Percentiles rank a stretch among this genome's conserved stretches.
Conservation (phyloP, 192 early-diverging fungal genomes). For the Entophlyctis luteolus region DNA sequence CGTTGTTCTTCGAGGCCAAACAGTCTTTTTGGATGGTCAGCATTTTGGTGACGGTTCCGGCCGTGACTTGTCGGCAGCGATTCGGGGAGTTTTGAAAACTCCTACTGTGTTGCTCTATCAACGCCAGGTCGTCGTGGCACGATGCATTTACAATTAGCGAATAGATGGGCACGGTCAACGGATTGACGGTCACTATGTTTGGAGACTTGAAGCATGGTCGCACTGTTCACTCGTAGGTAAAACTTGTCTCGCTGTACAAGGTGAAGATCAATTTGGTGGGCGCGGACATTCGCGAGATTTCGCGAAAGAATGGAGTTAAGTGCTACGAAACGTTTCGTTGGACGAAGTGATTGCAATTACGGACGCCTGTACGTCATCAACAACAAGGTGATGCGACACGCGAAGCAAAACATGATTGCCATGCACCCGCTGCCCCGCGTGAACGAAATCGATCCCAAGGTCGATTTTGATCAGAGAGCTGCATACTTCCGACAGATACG, state of each 20-base stretch:
- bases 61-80: conserved; percentile 50
- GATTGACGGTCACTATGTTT: conserved; percentile 89
- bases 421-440: conserved; percentile 93
- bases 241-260: conserved; percentile 83
- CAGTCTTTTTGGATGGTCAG: conserved; percentile 83
- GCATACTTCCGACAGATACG: conserved; percentile 99
- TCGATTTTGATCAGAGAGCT: conserved; percentile 95
- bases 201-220: conserved; percentile 97
- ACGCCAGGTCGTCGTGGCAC: background rate
- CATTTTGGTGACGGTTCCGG: conserved; percentile 49
- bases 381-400: conserved; percentile 77
- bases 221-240: conserved; percentile 93
- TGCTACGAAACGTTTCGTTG: conserved; percentile 69
- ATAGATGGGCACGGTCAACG: conserved; percentile 94
- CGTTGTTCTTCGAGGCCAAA: conserved; percentile 83
- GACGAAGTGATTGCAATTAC: conserved; percentile 76
- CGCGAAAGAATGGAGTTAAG: conserved; percentile 41
- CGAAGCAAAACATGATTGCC: conserved; percentile 94
- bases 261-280: conserved; percentile 92
- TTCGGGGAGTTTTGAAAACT: conserved; percentile 35
- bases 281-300: conserved; percentile 67
- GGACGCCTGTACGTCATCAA: conserved; percentile 89
- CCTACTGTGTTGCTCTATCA: background rate
- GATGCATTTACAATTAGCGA: conserved; percentile 86
- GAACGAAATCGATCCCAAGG: conserved; percentile 92